Evolutionary conservation across 2,329 filamentous ascomycete genomes (phyloP).

Genomic region (Eutypa lata): DNA sequence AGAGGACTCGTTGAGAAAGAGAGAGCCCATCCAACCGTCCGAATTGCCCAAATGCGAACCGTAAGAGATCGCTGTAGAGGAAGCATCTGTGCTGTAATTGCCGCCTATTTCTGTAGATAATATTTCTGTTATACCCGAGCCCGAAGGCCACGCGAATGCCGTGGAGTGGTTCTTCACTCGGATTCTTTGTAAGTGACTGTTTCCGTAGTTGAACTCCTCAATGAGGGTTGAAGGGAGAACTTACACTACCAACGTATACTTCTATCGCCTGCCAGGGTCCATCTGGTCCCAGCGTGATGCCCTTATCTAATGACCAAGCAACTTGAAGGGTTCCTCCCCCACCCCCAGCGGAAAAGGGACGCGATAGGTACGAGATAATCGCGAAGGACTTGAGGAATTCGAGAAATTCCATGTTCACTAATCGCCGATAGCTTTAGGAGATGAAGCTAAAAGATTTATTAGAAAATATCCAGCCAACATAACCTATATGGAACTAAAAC

Average conservation of each 20-base stretch:
- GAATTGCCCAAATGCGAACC: background rate
- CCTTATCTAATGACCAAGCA: background rate
- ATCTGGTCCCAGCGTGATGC: background rate
- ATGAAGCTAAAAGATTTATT: too few species aligned
- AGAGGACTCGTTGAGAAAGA: background rate
- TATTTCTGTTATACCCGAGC: background rate
- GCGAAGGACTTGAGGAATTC: too few species aligned
- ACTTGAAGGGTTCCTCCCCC: background rate
- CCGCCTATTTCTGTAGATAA: background rate
- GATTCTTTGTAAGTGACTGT: background rate
- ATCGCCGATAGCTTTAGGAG: too few species aligned
- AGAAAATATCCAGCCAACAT: too few species aligned
- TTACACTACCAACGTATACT: background rate
- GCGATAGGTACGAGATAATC: too few species aligned
- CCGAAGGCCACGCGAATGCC: background rate
- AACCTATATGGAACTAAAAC: too few species aligned
- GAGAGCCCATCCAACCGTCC: background rate
- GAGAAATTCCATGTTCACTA: too few species aligned
- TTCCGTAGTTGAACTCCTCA: background rate
- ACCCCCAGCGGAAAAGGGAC: background rate
- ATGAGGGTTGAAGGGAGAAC: too few species aligned
- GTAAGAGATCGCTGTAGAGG: background rate
- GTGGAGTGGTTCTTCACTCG: background rate
- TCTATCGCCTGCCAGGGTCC: background rate
- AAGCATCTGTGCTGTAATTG: background rate